Evolutionary conservation across 306 rosid genomes (phyloP).

Genomic region (Carpinus viminea): DNA sequence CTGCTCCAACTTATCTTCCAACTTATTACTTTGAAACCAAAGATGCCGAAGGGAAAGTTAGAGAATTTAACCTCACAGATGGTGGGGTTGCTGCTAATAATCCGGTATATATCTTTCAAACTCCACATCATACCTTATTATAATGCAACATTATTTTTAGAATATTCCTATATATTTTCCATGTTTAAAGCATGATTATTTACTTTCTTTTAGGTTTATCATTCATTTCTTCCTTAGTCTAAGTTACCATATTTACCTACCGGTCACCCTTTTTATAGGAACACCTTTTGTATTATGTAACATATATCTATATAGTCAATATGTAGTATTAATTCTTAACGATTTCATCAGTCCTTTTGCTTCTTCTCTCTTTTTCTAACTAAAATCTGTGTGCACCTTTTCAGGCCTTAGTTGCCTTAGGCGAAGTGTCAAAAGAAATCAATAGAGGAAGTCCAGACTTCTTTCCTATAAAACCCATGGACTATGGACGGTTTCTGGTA

Average conservation of each 20-base stretch:
- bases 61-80: conserved; percentile 57
- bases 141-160: neutral
- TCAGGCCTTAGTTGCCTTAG: conserved; percentile 54
- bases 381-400: neutral
- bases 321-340: too few relatives aligned
- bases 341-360: too few relatives aligned
- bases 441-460: conserved; percentile 19
- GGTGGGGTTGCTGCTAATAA: conserved; percentile 78
- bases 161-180: too few relatives aligned
- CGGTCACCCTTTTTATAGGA: too few relatives aligned
- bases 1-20: conserved; percentile 78
- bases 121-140: neutral
- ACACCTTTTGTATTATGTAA: too few relatives aligned
- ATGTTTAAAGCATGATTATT: too few relatives aligned
- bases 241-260: too few relatives aligned
- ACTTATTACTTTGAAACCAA: conserved; percentile 56
- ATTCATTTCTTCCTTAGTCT: too few relatives aligned
- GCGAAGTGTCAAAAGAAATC: conserved; percentile 50
- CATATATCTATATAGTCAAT: too few relatives aligned
- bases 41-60: conserved; percentile 12
- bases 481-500: conserved; percentile 43
- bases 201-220: too few relatives aligned
- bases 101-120: conserved; percentile 39
- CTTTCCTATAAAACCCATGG: conserved; percentile 32
- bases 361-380: neutral